A percentile compares a stretch with the other conserved stretches of the same genome.
Evolutionary conservation across 1,284 basidiomycete genomes (phyloP).

Genomic region (Trichosporon faecale): DNA sequence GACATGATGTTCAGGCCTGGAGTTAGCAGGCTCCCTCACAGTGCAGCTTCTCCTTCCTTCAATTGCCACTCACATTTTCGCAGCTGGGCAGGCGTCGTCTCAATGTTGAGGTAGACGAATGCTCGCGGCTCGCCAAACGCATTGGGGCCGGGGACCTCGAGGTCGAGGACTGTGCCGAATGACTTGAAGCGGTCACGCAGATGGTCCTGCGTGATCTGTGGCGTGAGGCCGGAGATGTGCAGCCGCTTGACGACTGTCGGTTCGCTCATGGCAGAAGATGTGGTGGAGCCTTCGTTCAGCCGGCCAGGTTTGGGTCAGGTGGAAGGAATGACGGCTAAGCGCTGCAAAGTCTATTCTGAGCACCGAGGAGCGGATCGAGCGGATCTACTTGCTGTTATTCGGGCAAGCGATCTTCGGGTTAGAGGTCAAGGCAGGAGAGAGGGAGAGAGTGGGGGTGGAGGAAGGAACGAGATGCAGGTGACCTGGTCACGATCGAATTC

Average conservation of each 20-base stretch:
- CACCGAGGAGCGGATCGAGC: not conserved
- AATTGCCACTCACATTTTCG: slow-evolving; percentile 40
- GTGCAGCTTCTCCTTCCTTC: not conserved
- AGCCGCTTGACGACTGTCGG: slow-evolving; percentile 39
- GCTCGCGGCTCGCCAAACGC: slow-evolving; percentile 45
- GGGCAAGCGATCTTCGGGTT: not conserved
- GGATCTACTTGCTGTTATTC: not conserved
- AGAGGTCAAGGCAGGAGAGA: not conserved
- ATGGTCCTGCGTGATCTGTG: slow-evolving; percentile 43
- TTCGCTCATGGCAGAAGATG: slow-evolving; percentile 19
- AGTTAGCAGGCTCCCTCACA: not conserved
- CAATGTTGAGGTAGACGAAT: slow-evolving; percentile 47
- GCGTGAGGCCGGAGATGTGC: slow-evolving; percentile 49
- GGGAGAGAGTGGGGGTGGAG: not conserved
- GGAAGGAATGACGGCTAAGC: not conserved
- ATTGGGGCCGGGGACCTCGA: slow-evolving; percentile 44
- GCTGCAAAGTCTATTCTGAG: not conserved
- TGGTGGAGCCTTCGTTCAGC: not conserved
- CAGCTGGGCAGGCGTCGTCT: slow-evolving; percentile 44
- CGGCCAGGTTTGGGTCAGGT: not conserved
- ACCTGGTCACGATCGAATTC: not conserved
- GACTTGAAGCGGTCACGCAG: slow-evolving; percentile 48
- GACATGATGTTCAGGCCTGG: slow-evolving; percentile 51
- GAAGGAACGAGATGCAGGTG: not conserved
- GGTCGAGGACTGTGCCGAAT: slow-evolving; percentile 42